These are phyloP conservation scores for Panaeolus papilionaceus DNA, from an alignment of 768 basidiomycete genomes.

Conservation along the genomic window DNA sequence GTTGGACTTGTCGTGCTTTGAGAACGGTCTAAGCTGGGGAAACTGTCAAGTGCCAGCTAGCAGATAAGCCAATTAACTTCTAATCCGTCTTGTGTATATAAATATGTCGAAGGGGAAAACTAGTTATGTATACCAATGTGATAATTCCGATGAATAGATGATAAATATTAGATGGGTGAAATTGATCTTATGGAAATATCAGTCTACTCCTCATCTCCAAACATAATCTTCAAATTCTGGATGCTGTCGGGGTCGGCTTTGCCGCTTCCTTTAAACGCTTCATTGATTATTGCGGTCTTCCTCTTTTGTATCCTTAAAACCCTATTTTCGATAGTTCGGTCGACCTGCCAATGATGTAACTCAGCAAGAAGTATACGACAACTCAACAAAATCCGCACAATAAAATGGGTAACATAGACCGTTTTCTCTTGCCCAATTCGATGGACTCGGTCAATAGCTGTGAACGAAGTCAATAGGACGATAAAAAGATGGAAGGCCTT, in stretches of 20 bases:
- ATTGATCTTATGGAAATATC: not conserved
- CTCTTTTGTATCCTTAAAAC: constrained; percentile 85
- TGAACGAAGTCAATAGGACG: not conserved
- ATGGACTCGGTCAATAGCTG: constrained; percentile 85
- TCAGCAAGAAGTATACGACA: not conserved
- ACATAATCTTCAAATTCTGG: constrained; percentile 84
- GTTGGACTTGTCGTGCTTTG: constrained; percentile 15
- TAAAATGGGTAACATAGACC: constrained; percentile 86
- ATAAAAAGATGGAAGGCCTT: not conserved
- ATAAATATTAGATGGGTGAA: not conserved
- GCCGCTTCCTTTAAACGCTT: constrained; percentile 73
- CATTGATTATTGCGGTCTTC: constrained; percentile 87
- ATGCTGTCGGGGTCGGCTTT: constrained; percentile 72
- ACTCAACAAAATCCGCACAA: constrained; percentile 50
- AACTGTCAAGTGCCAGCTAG: constrained; percentile 9
- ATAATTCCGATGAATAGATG: not conserved
- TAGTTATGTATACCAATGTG: not conserved
- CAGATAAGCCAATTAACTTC: not conserved
- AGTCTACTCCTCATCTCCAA: constrained; percentile 48
- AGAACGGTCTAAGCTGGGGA: constrained; percentile 12
- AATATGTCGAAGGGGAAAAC: no score
- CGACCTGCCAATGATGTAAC: constrained; percentile 48
- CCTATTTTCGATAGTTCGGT: constrained; percentile 79
- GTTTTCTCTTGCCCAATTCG: constrained; percentile 84
- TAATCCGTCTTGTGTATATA: not conserved